These are phyloP conservation scores for Melaleuca quinquenervia DNA, from an alignment of 345 rosid species.

Conservation along the genomic window DNA sequence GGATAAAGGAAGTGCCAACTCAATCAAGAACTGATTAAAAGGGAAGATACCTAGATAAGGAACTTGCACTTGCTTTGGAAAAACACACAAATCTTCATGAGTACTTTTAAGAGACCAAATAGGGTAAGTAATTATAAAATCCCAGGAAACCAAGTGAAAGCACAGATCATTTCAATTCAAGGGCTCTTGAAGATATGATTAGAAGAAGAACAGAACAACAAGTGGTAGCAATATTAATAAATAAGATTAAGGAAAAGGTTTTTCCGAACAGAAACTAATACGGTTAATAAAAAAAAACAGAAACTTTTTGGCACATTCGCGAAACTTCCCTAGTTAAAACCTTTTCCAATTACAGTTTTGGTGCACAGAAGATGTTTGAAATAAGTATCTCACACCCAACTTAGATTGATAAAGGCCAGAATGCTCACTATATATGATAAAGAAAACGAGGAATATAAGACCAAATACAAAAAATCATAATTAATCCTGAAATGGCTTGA, in stretches of 20 bases:
- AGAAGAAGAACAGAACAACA: not conserved
- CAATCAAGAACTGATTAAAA: not conserved
- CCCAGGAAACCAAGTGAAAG: not conserved
- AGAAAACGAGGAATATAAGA: not conserved
- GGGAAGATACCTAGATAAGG: not conserved
- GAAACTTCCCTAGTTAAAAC: not conserved
- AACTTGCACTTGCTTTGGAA: not conserved
- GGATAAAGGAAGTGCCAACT: not conserved
- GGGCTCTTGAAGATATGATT: not conserved
- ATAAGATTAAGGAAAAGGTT: not conserved
- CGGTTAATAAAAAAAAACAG: not conserved
- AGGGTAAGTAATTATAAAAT: not conserved
- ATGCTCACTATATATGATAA: not conserved
- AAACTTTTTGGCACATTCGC: not conserved
- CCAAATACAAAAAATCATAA: not conserved
- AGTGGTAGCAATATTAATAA: not conserved
- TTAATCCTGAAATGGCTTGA: not conserved
- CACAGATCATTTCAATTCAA: not conserved
- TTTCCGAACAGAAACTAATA: not conserved
- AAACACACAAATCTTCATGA: not conserved
- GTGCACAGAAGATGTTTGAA: not conserved
- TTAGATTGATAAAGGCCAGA: not conserved
- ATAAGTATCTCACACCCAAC: not conserved
- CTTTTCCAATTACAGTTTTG: not conserved
- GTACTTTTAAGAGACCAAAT: not conserved